phyloP scores from a whole-genome alignment of 306 rosid species.

The Acacia melanoxylon region DNA sequence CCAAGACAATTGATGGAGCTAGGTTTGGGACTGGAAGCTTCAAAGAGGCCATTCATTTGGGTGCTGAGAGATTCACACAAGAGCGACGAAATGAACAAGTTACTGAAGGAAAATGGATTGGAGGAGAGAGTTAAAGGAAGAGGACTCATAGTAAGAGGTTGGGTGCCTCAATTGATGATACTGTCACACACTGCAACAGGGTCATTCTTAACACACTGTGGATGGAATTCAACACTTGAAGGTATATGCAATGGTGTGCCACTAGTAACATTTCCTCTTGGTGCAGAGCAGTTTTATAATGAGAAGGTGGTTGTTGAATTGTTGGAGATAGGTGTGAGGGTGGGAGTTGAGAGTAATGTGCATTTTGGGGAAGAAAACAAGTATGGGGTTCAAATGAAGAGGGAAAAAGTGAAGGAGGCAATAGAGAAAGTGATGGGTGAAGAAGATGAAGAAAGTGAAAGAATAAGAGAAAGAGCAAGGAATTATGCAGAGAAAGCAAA shows the following conservation, averaged over 20 bases:
- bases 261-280: conserved; percentile 48
- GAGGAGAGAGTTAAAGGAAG: conserved; percentile 52
- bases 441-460: conserved; percentile 24
- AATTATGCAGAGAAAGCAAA: conserved; percentile 35
- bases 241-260: conserved; percentile 55
- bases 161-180: conserved; percentile 58
- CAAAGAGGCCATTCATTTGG: conserved; percentile 66
- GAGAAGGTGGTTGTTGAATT: no score
- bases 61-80: conserved; percentile 44
- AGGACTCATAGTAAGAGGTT: conserved; percentile 49
- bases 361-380: conserved; percentile 37
- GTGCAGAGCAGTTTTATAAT: conserved; percentile 49
- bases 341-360: conserved; percentile 32
- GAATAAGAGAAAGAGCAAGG: conserved; percentile 40
- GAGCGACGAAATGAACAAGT: conserved; percentile 31
- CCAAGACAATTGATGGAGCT: conserved; percentile 46
- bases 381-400: conserved; percentile 32
- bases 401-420: conserved; percentile 37
- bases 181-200: conserved; percentile 51
- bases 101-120: conserved; percentile 33
- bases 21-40: conserved; percentile 58
- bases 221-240: conserved; percentile 62
- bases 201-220: conserved; percentile 59
- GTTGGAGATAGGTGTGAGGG: conserved; percentile 30
- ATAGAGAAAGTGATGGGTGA: conserved; percentile 43